Percentiles rank a stretch among this genome's conserved stretches.
phyloP scores from a whole-genome alignment of 1,284 basidiomycete species.

The Microstroma glucosiphilum region DNA sequence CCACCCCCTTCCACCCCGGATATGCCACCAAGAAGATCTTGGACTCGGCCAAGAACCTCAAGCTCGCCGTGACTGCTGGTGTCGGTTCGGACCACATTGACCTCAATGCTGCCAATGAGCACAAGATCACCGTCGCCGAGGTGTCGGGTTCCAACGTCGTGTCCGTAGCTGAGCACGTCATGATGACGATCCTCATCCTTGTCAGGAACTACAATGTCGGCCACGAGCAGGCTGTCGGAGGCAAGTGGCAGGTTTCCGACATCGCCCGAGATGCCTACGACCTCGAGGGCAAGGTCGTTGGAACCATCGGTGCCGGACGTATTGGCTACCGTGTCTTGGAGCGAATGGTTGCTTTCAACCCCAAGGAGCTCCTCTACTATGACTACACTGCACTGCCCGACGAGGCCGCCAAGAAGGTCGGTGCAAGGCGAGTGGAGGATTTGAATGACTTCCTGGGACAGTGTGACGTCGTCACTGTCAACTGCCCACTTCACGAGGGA shows the following conservation, averaged over 20 bases:
- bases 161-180: conserved; percentile 84
- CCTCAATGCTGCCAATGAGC: conserved; percentile 77
- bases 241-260: conserved; percentile 46
- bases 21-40: conserved; percentile 79
- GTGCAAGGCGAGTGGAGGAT: conserved; percentile 69
- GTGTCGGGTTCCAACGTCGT: conserved; percentile 66
- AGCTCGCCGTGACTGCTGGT: conserved; percentile 85
- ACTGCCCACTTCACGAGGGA: conserved; percentile 83
- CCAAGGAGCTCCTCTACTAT: conserved; percentile 86
- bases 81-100: conserved; percentile 85
- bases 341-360: conserved; percentile 77
- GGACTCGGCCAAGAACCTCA: conserved; percentile 77
- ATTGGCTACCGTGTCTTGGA: conserved; percentile 62
- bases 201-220: conserved; percentile 80
- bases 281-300: conserved; percentile 79
- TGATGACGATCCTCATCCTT: conserved; percentile 75
- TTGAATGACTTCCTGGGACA: conserved; percentile 75
- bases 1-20: conserved; percentile 75
- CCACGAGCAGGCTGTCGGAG: conserved; percentile 53
- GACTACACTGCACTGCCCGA: conserved; percentile 74
- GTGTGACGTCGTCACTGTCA: conserved; percentile 79
- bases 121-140: conserved; percentile 67
- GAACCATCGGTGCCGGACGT: conserved; percentile 62
- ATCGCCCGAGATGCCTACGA: conserved; percentile 60
- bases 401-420: conserved; percentile 66